These are phyloP conservation scores for Coniferiporia weirii DNA, from an alignment of 1,284 basidiomycete genomes.

Conservation along the genomic window DNA sequence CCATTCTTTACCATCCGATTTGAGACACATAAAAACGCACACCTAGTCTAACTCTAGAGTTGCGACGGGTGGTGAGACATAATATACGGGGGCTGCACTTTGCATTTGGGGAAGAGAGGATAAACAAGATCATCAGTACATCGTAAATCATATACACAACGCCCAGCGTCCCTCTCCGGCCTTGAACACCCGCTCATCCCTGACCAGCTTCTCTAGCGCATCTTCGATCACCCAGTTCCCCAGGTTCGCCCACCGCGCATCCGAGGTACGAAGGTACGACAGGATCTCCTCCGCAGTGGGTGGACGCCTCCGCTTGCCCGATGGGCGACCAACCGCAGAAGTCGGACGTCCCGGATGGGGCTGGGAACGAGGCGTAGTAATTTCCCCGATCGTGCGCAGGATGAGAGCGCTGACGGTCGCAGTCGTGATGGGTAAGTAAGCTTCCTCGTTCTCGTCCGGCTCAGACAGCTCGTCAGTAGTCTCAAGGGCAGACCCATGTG, in stretches of 20 bases:
- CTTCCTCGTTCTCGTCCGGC: constrained; percentile 50
- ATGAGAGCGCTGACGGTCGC: constrained; percentile 44
- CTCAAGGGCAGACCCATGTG: constrained; percentile 30
- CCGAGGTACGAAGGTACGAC: constrained; percentile 37
- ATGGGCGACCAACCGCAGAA: background rate
- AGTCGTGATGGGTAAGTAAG: constrained; percentile 57
- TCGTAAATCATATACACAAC: constrained; percentile 27
- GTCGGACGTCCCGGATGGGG: constrained; percentile 3
- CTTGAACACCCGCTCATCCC: constrained; percentile 42
- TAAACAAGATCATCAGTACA: background rate
- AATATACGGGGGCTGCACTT: too few relatives aligned
- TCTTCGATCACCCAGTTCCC: constrained; percentile 59
- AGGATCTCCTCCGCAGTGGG: constrained; percentile 49
- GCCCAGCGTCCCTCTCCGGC: constrained; percentile 37
- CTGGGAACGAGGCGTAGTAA: constrained; percentile 26
- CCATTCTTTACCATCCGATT: too few relatives aligned
- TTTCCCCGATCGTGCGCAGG: constrained; percentile 37
- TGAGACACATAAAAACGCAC: too few relatives aligned
- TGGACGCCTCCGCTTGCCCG: constrained; percentile 16
- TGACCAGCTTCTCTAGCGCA: constrained; percentile 43
- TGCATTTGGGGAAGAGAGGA: background rate
- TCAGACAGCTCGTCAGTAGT: constrained; percentile 53
- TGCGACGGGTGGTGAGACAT: too few relatives aligned
- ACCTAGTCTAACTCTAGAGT: too few relatives aligned
- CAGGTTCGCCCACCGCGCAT: constrained; percentile 59